Evolutionary conservation across 192 early-diverging fungal species (phyloP).

Genomic region (Endogone sp.): DNA sequence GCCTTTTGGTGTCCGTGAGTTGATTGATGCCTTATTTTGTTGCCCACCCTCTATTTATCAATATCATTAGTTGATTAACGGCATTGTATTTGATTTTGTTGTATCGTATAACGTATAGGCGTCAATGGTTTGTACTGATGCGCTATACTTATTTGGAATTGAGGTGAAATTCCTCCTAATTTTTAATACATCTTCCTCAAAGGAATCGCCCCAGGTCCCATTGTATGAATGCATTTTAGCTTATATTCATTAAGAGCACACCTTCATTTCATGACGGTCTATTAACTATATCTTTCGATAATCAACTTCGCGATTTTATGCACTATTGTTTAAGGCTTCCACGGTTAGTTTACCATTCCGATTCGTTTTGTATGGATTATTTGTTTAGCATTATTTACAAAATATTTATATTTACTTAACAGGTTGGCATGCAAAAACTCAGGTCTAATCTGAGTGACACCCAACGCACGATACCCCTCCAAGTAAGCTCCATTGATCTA

Average conservation of each 20-base stretch:
- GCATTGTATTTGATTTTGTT: background rate
- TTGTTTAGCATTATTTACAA: too few species aligned
- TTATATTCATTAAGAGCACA: too few species aligned
- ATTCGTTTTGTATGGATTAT: too few species aligned
- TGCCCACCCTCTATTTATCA: background rate
- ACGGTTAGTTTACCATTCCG: background rate
- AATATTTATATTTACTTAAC: background rate
- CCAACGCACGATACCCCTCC: constrained; percentile 8
- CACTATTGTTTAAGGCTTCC: background rate
- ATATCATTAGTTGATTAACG: too few species aligned
- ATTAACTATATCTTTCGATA: too few species aligned
- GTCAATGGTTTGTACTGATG: constrained; percentile 16
- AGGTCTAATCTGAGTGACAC: background rate
- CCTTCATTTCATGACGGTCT: too few species aligned
- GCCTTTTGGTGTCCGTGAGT: constrained; percentile 59
- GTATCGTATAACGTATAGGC: background rate
- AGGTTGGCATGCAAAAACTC: background rate
- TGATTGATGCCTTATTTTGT: background rate
- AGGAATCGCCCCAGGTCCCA: constrained; percentile 61
- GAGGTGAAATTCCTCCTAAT: background rate
- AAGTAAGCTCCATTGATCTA: constrained; percentile 14
- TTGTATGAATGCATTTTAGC: too few species aligned
- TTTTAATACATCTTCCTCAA: constrained; percentile 29
- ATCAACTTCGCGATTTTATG: background rate
- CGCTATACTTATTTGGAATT: too few species aligned